A percentile compares a stretch with the other conserved stretches of the same genome.
Conservation (phyloP, 768 basidiomycete genomes). For the Boletus insuetus region DNA sequence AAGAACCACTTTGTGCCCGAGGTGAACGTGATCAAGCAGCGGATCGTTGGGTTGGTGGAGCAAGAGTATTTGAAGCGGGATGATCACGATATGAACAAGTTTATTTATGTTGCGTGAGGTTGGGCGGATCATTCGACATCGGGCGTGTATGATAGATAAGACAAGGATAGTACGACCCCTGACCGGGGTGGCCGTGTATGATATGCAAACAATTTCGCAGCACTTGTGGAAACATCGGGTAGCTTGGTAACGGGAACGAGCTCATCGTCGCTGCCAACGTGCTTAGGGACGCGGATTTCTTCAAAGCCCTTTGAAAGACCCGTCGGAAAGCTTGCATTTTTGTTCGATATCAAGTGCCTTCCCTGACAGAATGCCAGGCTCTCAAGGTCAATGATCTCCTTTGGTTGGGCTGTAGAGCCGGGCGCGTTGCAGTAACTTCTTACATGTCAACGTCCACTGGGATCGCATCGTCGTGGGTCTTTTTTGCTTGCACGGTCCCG, state of each 20-base stretch:
- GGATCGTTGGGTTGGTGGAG: conserved; percentile 81
- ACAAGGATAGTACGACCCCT: neutral
- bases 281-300: conserved; percentile 92
- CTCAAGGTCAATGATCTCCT: conserved; percentile 83
- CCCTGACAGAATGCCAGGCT: conserved; percentile 96
- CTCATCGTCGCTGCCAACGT: conserved; percentile 59
- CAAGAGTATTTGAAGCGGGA: conserved; percentile 82
- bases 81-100: conserved; percentile 64
- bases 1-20: conserved; percentile 85
- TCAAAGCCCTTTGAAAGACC: conserved; percentile 98
- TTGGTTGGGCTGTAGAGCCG: conserved; percentile 84
- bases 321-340: conserved; percentile 97
- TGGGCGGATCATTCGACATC: neutral
- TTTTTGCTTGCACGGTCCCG: conserved; percentile 6
- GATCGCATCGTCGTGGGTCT: too few species aligned
- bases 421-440: conserved; percentile 50
- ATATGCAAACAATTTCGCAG: too few species aligned
- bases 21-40: conserved; percentile 80
- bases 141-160: neutral
- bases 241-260: conserved; percentile 68
- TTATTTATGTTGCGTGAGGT: conserved; percentile 73
- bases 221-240: conserved; percentile 40
- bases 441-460: too few species aligned
- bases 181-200: neutral
- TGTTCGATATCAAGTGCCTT: conserved; percentile 97